Evolutionary conservation across 2,329 filamentous ascomycete species (phyloP), one percentile per base, ranked within the genome.

Genomic region (Colletotrichum lini): DNA sequence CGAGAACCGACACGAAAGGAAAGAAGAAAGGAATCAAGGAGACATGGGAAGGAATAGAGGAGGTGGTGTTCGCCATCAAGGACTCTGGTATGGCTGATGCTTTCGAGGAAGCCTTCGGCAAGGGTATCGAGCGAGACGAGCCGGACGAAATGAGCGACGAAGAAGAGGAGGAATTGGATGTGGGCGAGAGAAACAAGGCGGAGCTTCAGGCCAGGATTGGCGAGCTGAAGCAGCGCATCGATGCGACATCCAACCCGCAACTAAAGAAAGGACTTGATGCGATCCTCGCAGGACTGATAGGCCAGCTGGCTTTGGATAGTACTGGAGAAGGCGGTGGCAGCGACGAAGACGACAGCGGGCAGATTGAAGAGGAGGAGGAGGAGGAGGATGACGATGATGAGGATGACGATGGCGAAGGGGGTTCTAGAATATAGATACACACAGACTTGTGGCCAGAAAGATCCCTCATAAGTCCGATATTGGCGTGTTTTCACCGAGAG

Each of bases 1-100:
- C 72, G 0, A 76, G 45, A 38, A 70, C 72, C 7, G 73, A 72
- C 2, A 59, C 53, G 2, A 67, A 75, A 66, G 54, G 60, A 40
- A 73, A 64, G 57, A 69, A 58, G 72, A 77, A 73, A 76, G 76
- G 70, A 50, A 72, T 60, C 75, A 76, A 69, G 18, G 77, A 81
- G 59, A 67, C 72, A 7, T 86, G 87, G 86, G 74, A 80, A 2
- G 77, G 80, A 0, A 76, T 90, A 56, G 81, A 87, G 53, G 84
- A 90, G 10, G 79, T 91, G 4, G 80, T 89, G 0, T 92, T 92
- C 77, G 89, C 89, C 0, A 88, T 91, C 73, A 84, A 84, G 13
- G 86, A 89, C 68, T 73, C 76, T 0, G 82, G 81, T 4, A 85
- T 89, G 82, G 87, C 89, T 0, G 79, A 80, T 15, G 83, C 85